Evolutionary conservation across 352 stramenopile genomes (phyloP).

Genomic region (Phytophthora hybrid): DNA sequence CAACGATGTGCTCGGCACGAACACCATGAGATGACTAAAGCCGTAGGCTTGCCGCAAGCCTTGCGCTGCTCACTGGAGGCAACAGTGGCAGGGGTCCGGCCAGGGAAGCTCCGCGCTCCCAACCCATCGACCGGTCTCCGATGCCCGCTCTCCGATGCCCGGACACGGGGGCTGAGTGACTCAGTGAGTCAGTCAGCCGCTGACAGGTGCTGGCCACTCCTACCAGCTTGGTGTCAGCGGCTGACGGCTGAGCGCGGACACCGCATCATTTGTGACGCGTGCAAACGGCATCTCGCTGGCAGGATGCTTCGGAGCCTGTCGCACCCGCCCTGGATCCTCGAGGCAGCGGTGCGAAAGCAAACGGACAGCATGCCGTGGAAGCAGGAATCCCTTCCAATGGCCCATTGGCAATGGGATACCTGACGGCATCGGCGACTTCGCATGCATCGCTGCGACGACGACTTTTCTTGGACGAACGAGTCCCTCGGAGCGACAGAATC

Average conservation of each 20-base stretch:
- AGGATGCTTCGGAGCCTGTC: background rate
- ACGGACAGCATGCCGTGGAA: background rate
- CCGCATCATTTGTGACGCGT: no score
- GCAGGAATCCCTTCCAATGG: background rate
- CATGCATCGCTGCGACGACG: background rate
- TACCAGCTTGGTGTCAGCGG: no score
- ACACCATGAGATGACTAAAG: slow-evolving; percentile 33
- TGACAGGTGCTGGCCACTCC: background rate
- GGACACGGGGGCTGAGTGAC: background rate
- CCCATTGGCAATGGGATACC: background rate
- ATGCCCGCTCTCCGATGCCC: no score
- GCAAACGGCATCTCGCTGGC: no score
- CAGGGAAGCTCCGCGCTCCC: background rate
- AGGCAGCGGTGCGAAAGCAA: background rate
- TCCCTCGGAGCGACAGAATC: no score
- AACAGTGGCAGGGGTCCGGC: no score
- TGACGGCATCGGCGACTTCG: background rate
- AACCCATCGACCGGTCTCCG: background rate
- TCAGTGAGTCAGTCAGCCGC: no score
- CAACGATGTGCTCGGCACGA: slow-evolving; percentile 29
- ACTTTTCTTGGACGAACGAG: no score
- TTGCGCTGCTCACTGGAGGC: no score
- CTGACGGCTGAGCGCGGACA: no score
- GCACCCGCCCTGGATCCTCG: background rate
- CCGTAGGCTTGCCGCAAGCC: slow-evolving; percentile 3